Percentiles rank a stretch among this genome's conserved stretches.
These are phyloP conservation scores for Pascua sp. DNA, from an alignment of 1,284 basidiomycete species.

Conservation along the genomic window DNA sequence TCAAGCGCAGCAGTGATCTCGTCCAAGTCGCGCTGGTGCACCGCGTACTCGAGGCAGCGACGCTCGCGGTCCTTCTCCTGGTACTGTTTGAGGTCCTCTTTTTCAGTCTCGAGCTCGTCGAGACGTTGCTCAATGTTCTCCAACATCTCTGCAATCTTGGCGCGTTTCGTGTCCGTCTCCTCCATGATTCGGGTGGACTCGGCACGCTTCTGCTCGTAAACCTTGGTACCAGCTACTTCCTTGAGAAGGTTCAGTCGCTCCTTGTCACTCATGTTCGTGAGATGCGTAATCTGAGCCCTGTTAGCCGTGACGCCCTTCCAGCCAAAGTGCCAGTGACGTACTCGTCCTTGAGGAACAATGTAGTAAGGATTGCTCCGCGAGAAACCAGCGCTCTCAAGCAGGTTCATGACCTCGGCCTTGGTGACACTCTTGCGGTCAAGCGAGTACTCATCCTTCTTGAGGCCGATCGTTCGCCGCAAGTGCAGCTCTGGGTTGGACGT, in stretches of 20 bases:
- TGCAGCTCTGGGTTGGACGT: slow-evolving; percentile 80
- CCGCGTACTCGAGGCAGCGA: slow-evolving; percentile 89
- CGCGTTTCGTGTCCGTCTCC: slow-evolving; percentile 87
- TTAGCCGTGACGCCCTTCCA: neutral
- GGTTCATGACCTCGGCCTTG: slow-evolving; percentile 95
- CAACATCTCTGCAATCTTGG: slow-evolving; percentile 86
- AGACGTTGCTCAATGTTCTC: slow-evolving; percentile 87
- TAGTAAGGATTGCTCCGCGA: slow-evolving; percentile 97
- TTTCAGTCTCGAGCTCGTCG: slow-evolving; percentile 90
- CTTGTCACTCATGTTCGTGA: slow-evolving; percentile 96
- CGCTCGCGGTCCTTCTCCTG: slow-evolving; percentile 93
- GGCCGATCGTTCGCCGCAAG: slow-evolving; percentile 86
- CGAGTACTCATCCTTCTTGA: slow-evolving; percentile 98
- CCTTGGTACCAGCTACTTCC: slow-evolving; percentile 96
- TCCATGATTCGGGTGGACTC: slow-evolving; percentile 95
- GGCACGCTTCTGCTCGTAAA: slow-evolving; percentile 89
- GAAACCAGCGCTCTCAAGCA: slow-evolving; percentile 93
- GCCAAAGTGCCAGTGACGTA: slow-evolving; percentile 50
- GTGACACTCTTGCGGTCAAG: slow-evolving; percentile 86
- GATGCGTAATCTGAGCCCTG: slow-evolving; percentile 74
- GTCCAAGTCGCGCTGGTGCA: slow-evolving; percentile 85
- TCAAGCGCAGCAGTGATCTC: slow-evolving; percentile 82
- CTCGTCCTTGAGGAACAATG: slow-evolving; percentile 95
- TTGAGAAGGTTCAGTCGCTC: slow-evolving; percentile 91
- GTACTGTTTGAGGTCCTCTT: slow-evolving; percentile 94